Evolutionary conservation across 2,329 filamentous ascomycete species (phyloP).

Genomic region (Chaetomiaceae sp.): DNA sequence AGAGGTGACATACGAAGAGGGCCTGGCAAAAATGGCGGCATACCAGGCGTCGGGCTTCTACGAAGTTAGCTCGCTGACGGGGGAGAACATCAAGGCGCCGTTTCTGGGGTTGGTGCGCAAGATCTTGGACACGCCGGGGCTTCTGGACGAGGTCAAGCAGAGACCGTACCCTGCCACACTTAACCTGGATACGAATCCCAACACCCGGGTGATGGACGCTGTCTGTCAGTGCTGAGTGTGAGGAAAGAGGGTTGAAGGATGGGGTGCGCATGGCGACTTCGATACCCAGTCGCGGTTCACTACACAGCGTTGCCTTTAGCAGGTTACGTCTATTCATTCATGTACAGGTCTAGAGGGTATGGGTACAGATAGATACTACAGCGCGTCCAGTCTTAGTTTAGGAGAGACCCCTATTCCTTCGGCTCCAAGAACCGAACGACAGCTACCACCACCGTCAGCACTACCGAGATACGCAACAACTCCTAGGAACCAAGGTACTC

Average conservation of each 20-base stretch:
- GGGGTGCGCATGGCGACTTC: not conserved
- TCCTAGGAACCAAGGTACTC: conserved; percentile 26
- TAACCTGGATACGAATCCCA: too few species aligned
- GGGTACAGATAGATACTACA: not conserved
- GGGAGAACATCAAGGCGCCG: conserved; percentile 46
- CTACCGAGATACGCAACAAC: not conserved
- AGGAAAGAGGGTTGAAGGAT: too few species aligned
- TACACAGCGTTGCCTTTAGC: not conserved
- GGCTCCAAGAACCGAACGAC: conserved; percentile 34
- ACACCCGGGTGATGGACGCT: too few species aligned
- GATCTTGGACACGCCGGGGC: conserved; percentile 43
- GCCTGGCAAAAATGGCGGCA: conserved; percentile 41
- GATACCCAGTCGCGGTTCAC: not conserved
- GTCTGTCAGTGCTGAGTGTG: not conserved
- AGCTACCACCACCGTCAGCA: conserved; percentile 23
- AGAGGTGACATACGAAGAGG: conserved; percentile 45
- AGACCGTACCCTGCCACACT: not conserved
- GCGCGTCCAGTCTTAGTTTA: not conserved
- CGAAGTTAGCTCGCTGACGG: conserved; percentile 51
- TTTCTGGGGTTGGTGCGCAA: conserved; percentile 50
- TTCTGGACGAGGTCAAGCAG: conserved; percentile 32
- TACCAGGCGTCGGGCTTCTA: conserved; percentile 44
- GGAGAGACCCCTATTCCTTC: conserved; percentile 25
- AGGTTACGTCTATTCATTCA: not conserved
- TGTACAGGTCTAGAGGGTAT: not conserved